Evolutionary conservation across 768 basidiomycete species (phyloP), one percentile per base, ranked within the genome.

Genomic region (Chiua virens): DNA sequence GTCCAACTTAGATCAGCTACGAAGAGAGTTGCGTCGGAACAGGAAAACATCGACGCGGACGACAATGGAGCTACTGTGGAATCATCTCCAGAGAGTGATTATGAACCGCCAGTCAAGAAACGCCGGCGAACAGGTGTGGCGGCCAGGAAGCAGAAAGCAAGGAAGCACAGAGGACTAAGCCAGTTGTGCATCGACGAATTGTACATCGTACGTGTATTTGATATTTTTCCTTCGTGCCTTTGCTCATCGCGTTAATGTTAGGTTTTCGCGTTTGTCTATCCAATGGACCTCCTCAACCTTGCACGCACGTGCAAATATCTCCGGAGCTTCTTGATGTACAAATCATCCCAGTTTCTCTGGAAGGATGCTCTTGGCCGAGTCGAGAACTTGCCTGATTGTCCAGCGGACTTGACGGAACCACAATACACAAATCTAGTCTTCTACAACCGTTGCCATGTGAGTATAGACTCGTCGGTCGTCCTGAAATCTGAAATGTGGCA

Each of bases 381-480:
- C 9, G 46, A 57, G 27, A 70, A 65, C 15, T 60, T 79, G 6
- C 80, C 79, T 2, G 48, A 63, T 8, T 76, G 75, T 47, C 80
- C 78, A 0, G 40, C 48, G 4, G 79, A 80, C 58, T 57, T 80
- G 47, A 68, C 58, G 17, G 79, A 81, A 52, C 70, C 68, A 1
- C 69, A 75, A 47, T 80, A 75, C 50, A 70, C 74, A 9, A 71
- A 68, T 50, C 71, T 81, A n/a, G 69, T 67, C 10, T 80, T 63
- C 32, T 38, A 22, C 13, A n/a, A 54, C 14, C 52, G 49, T 11
- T 80, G 54, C 43, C 40, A 59, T 27, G 60, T 56, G 32, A 23
- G 53, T 51, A 30, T 22, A 13, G 18, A 20, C 13, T 22, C n/a
- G 5, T 39, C 13, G 10, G 2, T 7, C 10, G 1, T 0, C 39